These are phyloP conservation scores for Pleurotus citrinopileatus DNA, from an alignment of 768 basidiomycete genomes.

Conservation along the genomic window DNA sequence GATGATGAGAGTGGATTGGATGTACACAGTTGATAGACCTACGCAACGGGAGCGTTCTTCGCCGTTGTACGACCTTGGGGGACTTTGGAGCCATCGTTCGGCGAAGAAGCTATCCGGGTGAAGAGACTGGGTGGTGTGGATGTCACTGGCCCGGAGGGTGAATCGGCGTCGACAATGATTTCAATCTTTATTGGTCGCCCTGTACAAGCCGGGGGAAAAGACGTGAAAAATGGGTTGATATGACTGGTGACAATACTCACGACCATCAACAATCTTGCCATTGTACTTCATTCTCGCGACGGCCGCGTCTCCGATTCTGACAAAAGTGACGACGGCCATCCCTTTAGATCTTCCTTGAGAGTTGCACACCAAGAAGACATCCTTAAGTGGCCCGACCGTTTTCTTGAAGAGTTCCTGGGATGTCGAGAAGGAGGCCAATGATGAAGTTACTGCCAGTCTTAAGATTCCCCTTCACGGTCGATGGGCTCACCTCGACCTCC, in stretches of 20 bases:
- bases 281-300: slow-evolving; percentile 68
- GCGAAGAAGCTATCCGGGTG: not conserved
- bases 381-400: slow-evolving; percentile 72
- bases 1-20: not conserved
- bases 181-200: slow-evolving; percentile 69
- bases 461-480: not conserved
- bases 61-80: not conserved
- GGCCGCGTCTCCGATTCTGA: slow-evolving; percentile 58
- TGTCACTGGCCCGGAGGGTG: slow-evolving; percentile 18
- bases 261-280: slow-evolving; percentile 71
- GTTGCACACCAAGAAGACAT: slow-evolving; percentile 72
- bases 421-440: not conserved
- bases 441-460: not conserved
- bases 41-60: slow-evolving; percentile 1
- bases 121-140: not conserved
- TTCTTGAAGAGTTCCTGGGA: slow-evolving; percentile 69
- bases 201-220: no score
- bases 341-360: slow-evolving; percentile 74
- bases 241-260: slow-evolving; percentile 37
- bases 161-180: slow-evolving; percentile 48
- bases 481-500: slow-evolving; percentile 60
- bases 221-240: no score
- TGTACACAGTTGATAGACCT: not conserved
- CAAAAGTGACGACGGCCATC: slow-evolving; percentile 74
- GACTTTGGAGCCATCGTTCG: not conserved